Conservation (phyloP, 2,329 filamentous ascomycete genomes). For the Aspergillus felis region DNA sequence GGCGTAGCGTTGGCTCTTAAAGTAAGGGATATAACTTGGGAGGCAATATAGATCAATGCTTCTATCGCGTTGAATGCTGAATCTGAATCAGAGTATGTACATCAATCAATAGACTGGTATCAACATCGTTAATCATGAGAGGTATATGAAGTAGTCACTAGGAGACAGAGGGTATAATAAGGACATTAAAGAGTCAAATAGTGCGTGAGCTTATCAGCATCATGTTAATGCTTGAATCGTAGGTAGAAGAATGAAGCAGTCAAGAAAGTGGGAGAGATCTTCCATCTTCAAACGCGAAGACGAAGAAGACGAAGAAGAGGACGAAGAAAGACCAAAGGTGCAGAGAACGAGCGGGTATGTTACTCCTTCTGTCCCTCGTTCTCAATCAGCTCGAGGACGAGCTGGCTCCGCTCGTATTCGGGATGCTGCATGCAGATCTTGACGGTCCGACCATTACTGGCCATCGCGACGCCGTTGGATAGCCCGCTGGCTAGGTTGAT, state of each 20-base stretch:
- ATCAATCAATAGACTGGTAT: not conserved
- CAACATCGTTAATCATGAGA: not conserved
- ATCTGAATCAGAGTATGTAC: not conserved
- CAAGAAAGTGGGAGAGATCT: too few species aligned
- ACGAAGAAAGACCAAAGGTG: not conserved
- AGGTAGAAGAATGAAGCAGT: not conserved
- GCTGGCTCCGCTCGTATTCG: slow-evolving; percentile 74
- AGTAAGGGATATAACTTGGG: too few species aligned
- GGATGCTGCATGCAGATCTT: slow-evolving; percentile 97
- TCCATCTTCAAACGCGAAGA: too few species aligned
- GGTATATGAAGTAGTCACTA: not conserved
- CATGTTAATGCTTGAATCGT: not conserved
- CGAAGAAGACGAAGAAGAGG: too few species aligned
- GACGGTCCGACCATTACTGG: slow-evolving; percentile 62
- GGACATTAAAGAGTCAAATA: not conserved
- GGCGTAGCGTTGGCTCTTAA: too few species aligned
- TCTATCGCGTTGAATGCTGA: not conserved
- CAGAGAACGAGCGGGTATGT: not conserved
- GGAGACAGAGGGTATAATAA: not conserved
- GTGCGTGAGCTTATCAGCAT: not conserved
- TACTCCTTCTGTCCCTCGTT: slow-evolving; percentile 74
- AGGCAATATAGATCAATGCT: not conserved
- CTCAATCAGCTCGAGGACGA: slow-evolving; percentile 86
- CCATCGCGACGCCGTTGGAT: slow-evolving; percentile 32
- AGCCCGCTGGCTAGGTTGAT: slow-evolving; percentile 25